Conservation (phyloP, 352 stramenopile species). For the Blastocystis sp. region DNA sequence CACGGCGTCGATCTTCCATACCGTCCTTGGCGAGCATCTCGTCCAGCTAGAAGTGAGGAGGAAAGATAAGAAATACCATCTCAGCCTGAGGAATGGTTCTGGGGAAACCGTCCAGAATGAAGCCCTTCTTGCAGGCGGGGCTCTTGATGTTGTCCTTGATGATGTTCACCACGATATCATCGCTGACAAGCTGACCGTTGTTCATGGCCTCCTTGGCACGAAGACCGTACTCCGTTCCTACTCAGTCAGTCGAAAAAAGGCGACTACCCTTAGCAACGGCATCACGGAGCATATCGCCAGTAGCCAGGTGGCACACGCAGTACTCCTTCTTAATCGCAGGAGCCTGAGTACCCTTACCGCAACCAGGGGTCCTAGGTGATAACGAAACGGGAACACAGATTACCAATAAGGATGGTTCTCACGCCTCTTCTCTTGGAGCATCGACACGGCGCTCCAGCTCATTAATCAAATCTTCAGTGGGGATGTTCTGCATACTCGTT, state of each 20-base stretch:
- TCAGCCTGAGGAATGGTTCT: conserved; percentile 93
- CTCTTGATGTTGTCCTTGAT: conserved; percentile 95
- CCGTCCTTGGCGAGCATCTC: conserved; percentile 87
- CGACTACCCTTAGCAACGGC: conserved; percentile 86
- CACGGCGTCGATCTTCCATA: conserved; percentile 82
- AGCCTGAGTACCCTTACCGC: conserved; percentile 97
- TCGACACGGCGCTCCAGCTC: conserved; percentile 86
- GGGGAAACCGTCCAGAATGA: conserved; percentile 99
- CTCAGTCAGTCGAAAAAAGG: conserved; percentile 60
- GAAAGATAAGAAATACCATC: conserved; percentile 75
- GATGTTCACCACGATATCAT: conserved; percentile 99
- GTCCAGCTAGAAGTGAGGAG: conserved; percentile 79
- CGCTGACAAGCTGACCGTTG: conserved; percentile 83
- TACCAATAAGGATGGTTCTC: conserved; percentile 88
- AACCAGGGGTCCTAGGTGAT: conserved; percentile 83
- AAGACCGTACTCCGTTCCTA: conserved; percentile 75
- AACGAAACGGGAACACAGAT: neutral
- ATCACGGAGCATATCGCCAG: conserved; percentile 96
- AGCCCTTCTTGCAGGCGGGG: conserved; percentile 92
- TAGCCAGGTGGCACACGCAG: conserved; percentile 94
- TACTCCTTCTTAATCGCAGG: conserved; percentile 94
- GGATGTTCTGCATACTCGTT: conserved; percentile 72
- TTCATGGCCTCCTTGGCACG: conserved; percentile 89
- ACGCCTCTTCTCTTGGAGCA: conserved; percentile 87
- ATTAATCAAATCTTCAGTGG: conserved; percentile 81